Base-by-base conservation (phyloP, 73 alveolate genomes). In the Paramecium primaurelia region DNA sequence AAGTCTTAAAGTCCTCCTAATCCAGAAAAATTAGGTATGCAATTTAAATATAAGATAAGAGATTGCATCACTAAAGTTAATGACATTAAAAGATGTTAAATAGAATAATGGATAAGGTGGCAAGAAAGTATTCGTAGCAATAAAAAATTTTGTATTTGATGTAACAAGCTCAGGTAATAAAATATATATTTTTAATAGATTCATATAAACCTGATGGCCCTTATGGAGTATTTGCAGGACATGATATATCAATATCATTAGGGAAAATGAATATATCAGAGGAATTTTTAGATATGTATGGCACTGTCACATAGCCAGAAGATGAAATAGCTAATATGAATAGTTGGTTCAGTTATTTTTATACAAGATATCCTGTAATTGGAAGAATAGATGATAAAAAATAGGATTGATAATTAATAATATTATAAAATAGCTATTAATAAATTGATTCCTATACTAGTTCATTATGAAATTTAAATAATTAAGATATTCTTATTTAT, bases 291-390 rank as follows among this genome's bases (percentile, higher is more conserved):
- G 59, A 73, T 73, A 10, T 34, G 22, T 73, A 73, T 36, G 87
- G 59, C 20, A 73, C 34, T 10, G 20, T 40, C 3, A 14, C 40
- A 30, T 73, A 73, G 22, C 87, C 87, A 30, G 87, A 73, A 73
- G 87, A 73, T 73, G 87, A 73, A 40, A 38, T 73, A 37, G 87
- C 40, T 4, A 73, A 73, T 73, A 73, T 73, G 87, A 73, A 73
- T 38, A 73, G 87, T 73, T 73, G 87, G 87, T 73, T 73, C 18
- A 73, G 87, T 40, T 73, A 73, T 40, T 73, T 73, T 14, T 73
- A 73, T 14, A 4, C 28, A 6, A 32, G 64, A 73, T 73, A 73
- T 73, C 87, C 87, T 34, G 87, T 73, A 20, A 18, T 73, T 16
- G 87, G 87, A 6, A 73, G 59, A 7, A 3, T 73, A 4, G 87